Conservation (phyloP, 148 eudicot genomes). For the Amaranthus hypochondriacus region DNA sequence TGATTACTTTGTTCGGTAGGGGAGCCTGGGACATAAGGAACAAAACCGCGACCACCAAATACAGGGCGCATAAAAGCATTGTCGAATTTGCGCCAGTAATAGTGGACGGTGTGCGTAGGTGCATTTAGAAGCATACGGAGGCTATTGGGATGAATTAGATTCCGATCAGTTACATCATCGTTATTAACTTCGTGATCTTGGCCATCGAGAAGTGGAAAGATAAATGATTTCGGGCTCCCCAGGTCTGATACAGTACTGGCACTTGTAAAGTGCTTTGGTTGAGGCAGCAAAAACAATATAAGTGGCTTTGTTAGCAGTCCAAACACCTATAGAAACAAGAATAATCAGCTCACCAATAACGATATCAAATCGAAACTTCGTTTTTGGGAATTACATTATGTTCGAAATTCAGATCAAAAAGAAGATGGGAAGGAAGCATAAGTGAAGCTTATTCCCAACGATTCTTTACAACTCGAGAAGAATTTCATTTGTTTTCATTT, state of each 20-base stretch:
- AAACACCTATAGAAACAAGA: constrained; percentile 53
- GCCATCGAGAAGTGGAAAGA: constrained; percentile 49
- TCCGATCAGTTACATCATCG: constrained; percentile 13
- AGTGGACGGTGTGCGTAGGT: constrained; percentile 60
- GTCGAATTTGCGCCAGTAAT: constrained; percentile 70
- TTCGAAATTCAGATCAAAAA: too few species aligned
- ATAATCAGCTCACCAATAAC: background rate
- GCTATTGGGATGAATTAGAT: constrained; percentile 36
- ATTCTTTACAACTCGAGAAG: too few species aligned
- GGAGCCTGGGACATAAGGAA: constrained; percentile 53
- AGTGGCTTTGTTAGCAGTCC: constrained; percentile 84
- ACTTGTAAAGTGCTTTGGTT: constrained; percentile 29
- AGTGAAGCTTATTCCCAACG: too few species aligned
- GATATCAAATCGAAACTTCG: background rate
- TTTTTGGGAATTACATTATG: background rate
- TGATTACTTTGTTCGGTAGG: constrained; percentile 35
- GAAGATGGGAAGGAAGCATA: too few species aligned
- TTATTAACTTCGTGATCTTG: constrained; percentile 37
- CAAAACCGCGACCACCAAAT: constrained; percentile 77
- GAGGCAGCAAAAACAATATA: constrained; percentile 50
- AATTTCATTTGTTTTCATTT: too few species aligned
- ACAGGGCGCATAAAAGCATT: constrained; percentile 67
- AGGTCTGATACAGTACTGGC: constrained; percentile 51
- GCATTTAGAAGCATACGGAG: constrained; percentile 55
- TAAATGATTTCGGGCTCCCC: constrained; percentile 45